Base-by-base conservation (phyloP, 257 asterid species). In the Gentiana dahurica region DNA sequence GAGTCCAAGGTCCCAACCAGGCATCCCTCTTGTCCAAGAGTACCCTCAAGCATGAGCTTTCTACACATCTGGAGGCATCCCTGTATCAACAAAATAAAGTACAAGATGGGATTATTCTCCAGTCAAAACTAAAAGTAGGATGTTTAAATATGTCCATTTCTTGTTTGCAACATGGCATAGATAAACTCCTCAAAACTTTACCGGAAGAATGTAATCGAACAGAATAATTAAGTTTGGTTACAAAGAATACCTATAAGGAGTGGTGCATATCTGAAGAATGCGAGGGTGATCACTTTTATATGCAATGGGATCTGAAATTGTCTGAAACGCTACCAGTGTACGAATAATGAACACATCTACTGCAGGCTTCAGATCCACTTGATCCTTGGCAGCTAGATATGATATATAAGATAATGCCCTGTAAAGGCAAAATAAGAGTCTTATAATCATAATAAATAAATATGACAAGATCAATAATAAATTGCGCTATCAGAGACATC, bases 1-100 rank as follows among this genome's bases (percentile, higher is more conserved):
- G 96, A 64, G 74, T 82, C 99, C 99, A 92, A 69, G 99, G 99
- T 67, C 99, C 99, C 70, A 92, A 75, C 86, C 95, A 88, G 38
- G 99, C 93, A 59, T 92, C 99, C 75, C 99, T 83, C 75, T 83
- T 92, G 85, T 92, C 90, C 70, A 92, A 77, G 79, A 92, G 78
- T 86, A 71, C 67, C 80, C 87, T 74, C 76, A 92, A 75, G 78
- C 94, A 88, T 62, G 99, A 88, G 76, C 99, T 88, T 81, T 85
- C 97, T 78, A 81, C 94, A 37, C 81, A 83, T 78, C 70, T 77
- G 12, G 87, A 76, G 68, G 95, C 79, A 76, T 92, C 97, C 82
- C 98, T 92, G 82, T 33, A 10, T 44, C 56, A 59, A 61, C 55
- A 53, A 53, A 47, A 55, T 61, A 65, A 75, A 24, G 67, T 51